Conservation (phyloP, 108 stramenopile species). For the Pseudonitzschia multiseries region DNA sequence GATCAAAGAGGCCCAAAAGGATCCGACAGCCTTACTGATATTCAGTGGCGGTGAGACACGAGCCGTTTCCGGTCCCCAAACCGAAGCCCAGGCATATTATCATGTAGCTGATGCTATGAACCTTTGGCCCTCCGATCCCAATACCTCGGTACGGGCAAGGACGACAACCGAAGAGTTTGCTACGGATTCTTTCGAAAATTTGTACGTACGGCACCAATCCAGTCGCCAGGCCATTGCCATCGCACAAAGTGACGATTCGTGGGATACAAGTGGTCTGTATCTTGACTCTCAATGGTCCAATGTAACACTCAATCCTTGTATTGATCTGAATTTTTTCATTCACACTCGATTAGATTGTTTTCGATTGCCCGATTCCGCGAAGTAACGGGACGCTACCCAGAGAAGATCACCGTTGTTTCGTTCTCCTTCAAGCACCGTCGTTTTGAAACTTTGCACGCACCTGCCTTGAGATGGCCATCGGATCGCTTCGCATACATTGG, state of each 20-base stretch:
- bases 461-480: constrained; percentile 84
- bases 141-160: constrained; percentile 64
- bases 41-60: constrained; percentile 96
- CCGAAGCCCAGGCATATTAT: constrained; percentile 86
- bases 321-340: neutral
- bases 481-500: constrained; percentile 81
- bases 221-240: too few relatives aligned
- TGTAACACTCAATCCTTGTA: neutral
- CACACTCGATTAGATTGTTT: constrained; percentile 57
- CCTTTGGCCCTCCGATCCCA: constrained; percentile 55
- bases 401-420: constrained; percentile 87
- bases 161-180: constrained; percentile 93
- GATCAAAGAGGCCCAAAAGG: constrained; percentile 64
- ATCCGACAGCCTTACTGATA: constrained; percentile 80
- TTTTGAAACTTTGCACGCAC: constrained; percentile 82
- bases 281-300: too few relatives aligned
- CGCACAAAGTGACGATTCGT: neutral
- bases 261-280: too few relatives aligned
- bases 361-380: constrained; percentile 95
- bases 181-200: constrained; percentile 95
- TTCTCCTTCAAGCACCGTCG: constrained; percentile 92
- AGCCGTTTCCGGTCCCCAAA: constrained; percentile 77
- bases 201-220: constrained; percentile 33
- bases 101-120: constrained; percentile 79
- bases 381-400: constrained; percentile 89